phyloP scores from a whole-genome alignment of 495 filamentous ascomycete species.

The Aspergillus asperescens region DNA sequence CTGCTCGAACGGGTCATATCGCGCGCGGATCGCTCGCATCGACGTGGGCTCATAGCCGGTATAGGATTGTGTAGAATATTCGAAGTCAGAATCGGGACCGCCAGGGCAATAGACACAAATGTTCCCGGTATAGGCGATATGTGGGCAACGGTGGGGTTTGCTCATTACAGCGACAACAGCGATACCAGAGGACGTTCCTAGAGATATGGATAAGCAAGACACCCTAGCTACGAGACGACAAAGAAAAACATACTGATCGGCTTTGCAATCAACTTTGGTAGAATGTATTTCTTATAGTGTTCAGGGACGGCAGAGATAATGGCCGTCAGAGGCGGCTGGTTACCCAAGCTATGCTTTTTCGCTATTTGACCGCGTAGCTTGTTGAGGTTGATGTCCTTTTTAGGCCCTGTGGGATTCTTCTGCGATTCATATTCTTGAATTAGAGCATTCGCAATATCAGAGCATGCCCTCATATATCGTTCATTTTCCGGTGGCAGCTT shows the following conservation, averaged over 20 bases:
- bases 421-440: conserved; percentile 87
- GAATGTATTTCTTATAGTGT: conserved; percentile 98
- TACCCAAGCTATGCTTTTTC: conserved; percentile 82
- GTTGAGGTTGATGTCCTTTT: conserved; percentile 91
- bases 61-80: conserved; percentile 97
- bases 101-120: conserved; percentile 99
- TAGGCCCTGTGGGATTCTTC: conserved; percentile 61
- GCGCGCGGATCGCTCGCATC: conserved; percentile 94
- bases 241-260: conserved; percentile 65
- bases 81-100: conserved; percentile 95
- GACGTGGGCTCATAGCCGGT: conserved; percentile 97
- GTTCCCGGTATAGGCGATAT: conserved; percentile 96
- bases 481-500: conserved; percentile 88
- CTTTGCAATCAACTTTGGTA: conserved; percentile 92
- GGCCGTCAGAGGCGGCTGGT: conserved; percentile 84
- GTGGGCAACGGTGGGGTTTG: conserved; percentile 95
- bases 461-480: conserved; percentile 85
- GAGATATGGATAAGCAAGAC: conserved; percentile 15
- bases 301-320: conserved; percentile 97
- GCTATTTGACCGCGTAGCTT: conserved; percentile 78
- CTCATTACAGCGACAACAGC: conserved; percentile 99
- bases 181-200: conserved; percentile 88
- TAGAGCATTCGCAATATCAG: conserved; percentile 86
- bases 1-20: conserved; percentile 98
- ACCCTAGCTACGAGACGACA: neutral